Percentiles rank a stretch among this genome's conserved stretches.
These are phyloP conservation scores for Galerina marginata DNA, from an alignment of 768 basidiomycete genomes.

Conservation along the genomic window DNA sequence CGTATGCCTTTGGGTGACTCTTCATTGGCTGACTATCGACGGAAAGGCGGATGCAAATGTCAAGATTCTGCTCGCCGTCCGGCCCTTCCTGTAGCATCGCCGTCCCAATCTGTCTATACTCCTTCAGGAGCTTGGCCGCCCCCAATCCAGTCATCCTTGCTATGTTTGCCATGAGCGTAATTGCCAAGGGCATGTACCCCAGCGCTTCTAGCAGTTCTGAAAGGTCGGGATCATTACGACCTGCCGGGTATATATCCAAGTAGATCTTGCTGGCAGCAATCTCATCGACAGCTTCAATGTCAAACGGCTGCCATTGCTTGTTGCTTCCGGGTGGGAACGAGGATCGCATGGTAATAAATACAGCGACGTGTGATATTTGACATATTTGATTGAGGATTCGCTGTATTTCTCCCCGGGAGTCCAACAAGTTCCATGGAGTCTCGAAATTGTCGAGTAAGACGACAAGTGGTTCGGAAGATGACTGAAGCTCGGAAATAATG, in stretches of 20 bases:
- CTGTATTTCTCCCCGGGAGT: not conserved
- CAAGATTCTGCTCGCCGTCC: slow-evolving; percentile 17
- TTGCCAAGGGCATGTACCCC: slow-evolving; percentile 36
- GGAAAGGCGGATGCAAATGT: slow-evolving; percentile 26
- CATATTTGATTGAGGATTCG: slow-evolving; percentile 26
- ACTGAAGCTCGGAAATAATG: slow-evolving; percentile 25
- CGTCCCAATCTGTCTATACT: not conserved
- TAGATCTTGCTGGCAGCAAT: slow-evolving; percentile 23
- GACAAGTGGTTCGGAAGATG: slow-evolving; percentile 27
- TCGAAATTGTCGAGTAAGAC: slow-evolving; percentile 48
- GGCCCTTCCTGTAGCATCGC: slow-evolving; percentile 6
- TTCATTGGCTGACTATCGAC: slow-evolving; percentile 20
- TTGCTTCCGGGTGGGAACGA: slow-evolving; percentile 28
- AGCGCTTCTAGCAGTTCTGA: slow-evolving; percentile 25
- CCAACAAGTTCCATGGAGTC: slow-evolving; percentile 37
- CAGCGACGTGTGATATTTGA: slow-evolving; percentile 26
- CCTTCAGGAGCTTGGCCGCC: slow-evolving; percentile 16
- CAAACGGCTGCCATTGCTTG: slow-evolving; percentile 25
- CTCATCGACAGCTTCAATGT: slow-evolving; percentile 19
- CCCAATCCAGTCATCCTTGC: slow-evolving; percentile 2
- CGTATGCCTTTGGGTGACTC: slow-evolving; percentile 14
- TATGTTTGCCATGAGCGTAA: slow-evolving; percentile 37
- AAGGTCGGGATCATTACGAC: slow-evolving; percentile 18
- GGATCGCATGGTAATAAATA: slow-evolving; percentile 38
- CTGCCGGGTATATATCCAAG: slow-evolving; percentile 15